These are phyloP conservation scores for Pezicula neosporulosa DNA, from an alignment of 2,329 filamentous ascomycete genomes.

Conservation along the genomic window DNA sequence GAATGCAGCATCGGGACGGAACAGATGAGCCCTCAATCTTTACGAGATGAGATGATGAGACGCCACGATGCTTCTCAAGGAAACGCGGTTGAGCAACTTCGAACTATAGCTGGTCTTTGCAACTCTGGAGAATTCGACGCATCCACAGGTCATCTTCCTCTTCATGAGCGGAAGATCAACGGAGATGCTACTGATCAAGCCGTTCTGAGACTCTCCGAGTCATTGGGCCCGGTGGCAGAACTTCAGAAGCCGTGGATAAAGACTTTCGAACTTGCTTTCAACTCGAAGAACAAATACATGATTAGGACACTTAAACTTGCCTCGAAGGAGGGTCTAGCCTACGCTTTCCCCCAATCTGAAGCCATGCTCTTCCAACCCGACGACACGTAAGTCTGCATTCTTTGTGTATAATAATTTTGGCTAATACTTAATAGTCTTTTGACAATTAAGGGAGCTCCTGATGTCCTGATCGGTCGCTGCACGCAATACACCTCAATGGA, in stretches of 20 bases:
- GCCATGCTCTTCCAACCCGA: constrained; percentile 17
- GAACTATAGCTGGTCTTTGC: constrained; percentile 62
- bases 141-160: constrained; percentile 53
- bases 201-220: constrained; percentile 68
- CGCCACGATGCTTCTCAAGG: constrained; percentile 18
- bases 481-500: constrained; percentile 51
- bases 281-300: constrained; percentile 84
- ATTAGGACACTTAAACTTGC: constrained; percentile 55
- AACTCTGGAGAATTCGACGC: constrained; percentile 75
- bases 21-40: constrained; percentile 42
- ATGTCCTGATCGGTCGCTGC: constrained; percentile 66
- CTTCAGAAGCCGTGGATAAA: constrained; percentile 61
- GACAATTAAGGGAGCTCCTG: constrained; percentile 77
- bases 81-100: constrained; percentile 53
- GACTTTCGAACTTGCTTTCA: constrained; percentile 68
- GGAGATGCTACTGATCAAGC: constrained; percentile 77
- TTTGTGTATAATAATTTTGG: background rate
- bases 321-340: constrained; percentile 31
- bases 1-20: constrained; percentile 58
- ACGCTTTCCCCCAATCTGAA: constrained; percentile 35
- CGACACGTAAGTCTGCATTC: constrained; percentile 19
- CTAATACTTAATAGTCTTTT: constrained; percentile 38
- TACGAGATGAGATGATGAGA: constrained; percentile 39
- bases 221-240: constrained; percentile 55
- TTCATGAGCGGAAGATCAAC: constrained; percentile 61